Evolutionary conservation across 768 basidiomycete genomes (phyloP).

Genomic region (Dictyophora rubrovolvata): DNA sequence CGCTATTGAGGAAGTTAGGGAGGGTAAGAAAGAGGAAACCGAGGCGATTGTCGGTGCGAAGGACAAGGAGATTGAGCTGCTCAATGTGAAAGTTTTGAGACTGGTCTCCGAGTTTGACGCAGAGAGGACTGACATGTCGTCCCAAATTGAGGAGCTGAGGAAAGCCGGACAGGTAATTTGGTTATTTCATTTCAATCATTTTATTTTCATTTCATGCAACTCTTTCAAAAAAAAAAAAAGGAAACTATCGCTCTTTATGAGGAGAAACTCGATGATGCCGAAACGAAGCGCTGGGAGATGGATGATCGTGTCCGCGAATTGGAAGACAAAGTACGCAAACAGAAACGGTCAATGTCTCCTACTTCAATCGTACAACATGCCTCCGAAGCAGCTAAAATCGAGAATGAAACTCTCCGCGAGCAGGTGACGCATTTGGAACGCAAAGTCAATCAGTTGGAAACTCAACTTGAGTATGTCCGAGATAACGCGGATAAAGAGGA

Average conservation of each 20-base stretch:
- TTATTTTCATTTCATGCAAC: background rate
- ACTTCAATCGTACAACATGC: slow-evolving; percentile 29
- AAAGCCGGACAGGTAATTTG: slow-evolving; percentile 72
- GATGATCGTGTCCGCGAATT: slow-evolving; percentile 53
- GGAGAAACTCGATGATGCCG: slow-evolving; percentile 64
- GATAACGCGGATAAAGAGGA: slow-evolving; percentile 70
- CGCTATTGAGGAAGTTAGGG: slow-evolving; percentile 38
- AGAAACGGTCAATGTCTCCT: slow-evolving; percentile 25
- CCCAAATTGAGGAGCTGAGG: slow-evolving; percentile 75
- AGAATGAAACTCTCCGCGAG: slow-evolving; percentile 85
- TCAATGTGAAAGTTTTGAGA: slow-evolving; percentile 34
- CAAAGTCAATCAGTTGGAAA: slow-evolving; percentile 68
- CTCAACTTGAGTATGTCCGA: slow-evolving; percentile 70
- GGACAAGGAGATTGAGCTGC: slow-evolving; percentile 46
- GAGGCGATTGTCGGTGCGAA: slow-evolving; percentile 43
- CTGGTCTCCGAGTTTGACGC: slow-evolving; percentile 32
- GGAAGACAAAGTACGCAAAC: slow-evolving; percentile 37
- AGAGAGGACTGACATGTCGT: slow-evolving; percentile 57
- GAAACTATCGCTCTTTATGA: slow-evolving; percentile 95
- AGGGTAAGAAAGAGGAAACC: slow-evolving; percentile 38
- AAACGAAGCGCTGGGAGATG: slow-evolving; percentile 66
- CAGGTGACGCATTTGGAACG: slow-evolving; percentile 83
- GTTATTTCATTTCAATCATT: background rate
- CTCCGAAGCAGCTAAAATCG: slow-evolving; percentile 77
- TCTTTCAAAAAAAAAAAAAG: slow-evolving; percentile 27